Base-by-base conservation (phyloP, 257 asterid species). In the Solanum megistacrolobum region DNA sequence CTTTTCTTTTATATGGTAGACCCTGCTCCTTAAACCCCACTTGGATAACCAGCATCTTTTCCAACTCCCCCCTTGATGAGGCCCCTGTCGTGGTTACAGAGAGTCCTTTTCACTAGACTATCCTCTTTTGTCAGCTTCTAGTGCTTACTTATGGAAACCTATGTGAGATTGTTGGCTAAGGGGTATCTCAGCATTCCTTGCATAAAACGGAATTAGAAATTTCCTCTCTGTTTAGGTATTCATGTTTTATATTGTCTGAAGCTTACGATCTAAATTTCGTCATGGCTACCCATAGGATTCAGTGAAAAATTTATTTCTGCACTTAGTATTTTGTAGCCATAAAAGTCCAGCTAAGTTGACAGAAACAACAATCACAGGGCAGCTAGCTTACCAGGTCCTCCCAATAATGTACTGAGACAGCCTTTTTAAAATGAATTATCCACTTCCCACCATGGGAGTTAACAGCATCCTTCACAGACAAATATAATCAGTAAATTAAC, bases 361-460 rank as follows among this genome's bases (percentile, higher is more conserved):
- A 79, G 14, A 29, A 79, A 79, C 25, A 81, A 18, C 25, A 81
- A 46, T 81, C 29, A 81, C 85, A 27, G 41, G 69, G 12, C 20
- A 82, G 43, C 69, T 78, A 18, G 23, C 96, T 89, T 93, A 96
- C 99, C 96, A 97, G 93, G 92, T 97, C 99, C 90, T 97, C 99
- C 99, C 98, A 97, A 62, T 95, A 96, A 71, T 98, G 98, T 87
- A 99, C 99, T 2, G 99, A 92, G 76, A 96, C 96, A 65, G 93
- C 92, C 91, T 95, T 97, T 91, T 95, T 97, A 76, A 97, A 96
- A 88, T 98, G 93, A 92, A 96, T 94, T 69, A 95, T 97, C 99
- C 99, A 97, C 88, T 97, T 97, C 65, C 99, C 99, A 71, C 99
- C 99, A 89, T 91, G 93, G 94, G 96, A 94, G 89, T 97, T 96